Base-by-base conservation (phyloP, 179 eudicot species). In the Actinidia chinensis region DNA sequence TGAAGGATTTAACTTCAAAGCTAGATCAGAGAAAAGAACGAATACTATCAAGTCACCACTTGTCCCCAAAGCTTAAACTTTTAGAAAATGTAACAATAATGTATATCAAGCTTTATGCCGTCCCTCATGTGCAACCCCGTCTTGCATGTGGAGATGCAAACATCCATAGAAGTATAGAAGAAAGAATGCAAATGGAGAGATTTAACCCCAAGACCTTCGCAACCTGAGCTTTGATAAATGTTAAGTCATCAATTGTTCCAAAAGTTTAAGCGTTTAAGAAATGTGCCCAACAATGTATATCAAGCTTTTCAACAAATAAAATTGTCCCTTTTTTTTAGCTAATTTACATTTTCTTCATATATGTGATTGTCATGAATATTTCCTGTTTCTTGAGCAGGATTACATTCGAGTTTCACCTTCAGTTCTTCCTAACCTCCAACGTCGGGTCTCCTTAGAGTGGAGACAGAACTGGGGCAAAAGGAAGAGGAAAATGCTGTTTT, bases 401-500 rank as follows among this genome's bases (percentile, higher is more conserved):
- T 47, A 46, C 18, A 44, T 80, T 75, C 72, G 52, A 76, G 78
- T 86, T 56, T 83, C 81, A 40, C 63, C 80, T 59, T 76, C 78
- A 36, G 78, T 74, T 73, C 56, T 90, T 25, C 52, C 79, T 56
- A 84, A 84, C 44, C 90, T 90, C 55, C 84, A 85, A 79, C 78
- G 75, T 47, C 82, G 79, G 68, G n/a, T n/a, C 82, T 85, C 65
- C 55, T 78, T 15, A 83, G 78, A 69, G 83, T 90, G 1, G 97
- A 91, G 84, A 88, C 86, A 76, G 88, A 78, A 79, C 70, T 89
- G 60, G 85, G 47, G 73, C 77, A 81, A 60, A 93, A 88, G 90
- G 92, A 91, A 77, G 91, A 80, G 71, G 97, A 95, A 82, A 93
- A 95, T 74, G 82, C 83, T 58, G 82, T 84, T 50, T 80, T 95